Base-by-base conservation (phyloP, 2,329 filamentous ascomycete species). In the Aspergillus japonicus region DNA sequence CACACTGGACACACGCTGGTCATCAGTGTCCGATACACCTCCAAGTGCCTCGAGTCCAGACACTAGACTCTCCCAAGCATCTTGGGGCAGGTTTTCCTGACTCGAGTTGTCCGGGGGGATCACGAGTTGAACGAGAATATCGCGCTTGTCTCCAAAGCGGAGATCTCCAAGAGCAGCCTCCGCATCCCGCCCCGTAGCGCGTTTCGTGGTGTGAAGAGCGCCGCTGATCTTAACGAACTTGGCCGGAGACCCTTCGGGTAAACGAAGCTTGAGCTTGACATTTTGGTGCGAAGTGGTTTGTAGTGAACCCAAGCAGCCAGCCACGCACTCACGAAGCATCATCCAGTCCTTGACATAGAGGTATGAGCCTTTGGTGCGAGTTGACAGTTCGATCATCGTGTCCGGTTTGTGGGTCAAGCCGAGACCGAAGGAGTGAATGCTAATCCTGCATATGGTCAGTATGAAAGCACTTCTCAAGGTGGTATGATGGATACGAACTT, bases 321-420 rank as follows among this genome's bases (percentile, higher is more conserved):
- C 95, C 49, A 97, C 84, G 74, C 95, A 98, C 75, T 99, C 95
- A 29, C 95, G 89, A 39, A 99, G 84, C 94, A 98, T 99, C 94
- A 98, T 98, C 95, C 95, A 99, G 75, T 99, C 95, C 78, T 98
- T 99, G 67, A 99, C 93, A 70, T 98, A 99, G 1, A 92, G 96
- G 72, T 98, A 99, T 1, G 92, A 96, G 4, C 93, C 95, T 79
- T 98, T 99, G 3, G 95, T 99, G 62, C 92, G 86, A 6, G 91
- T 95, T 0, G 95, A 98, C 12, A 99, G 81, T 77, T 98, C 94
- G 64, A 99, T 96, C 92, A 99, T 96, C 0, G 93, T 97, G 73
- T 99, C 95, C 5, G 95, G 95, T 78, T 98, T 98, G 78, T 99
- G 95, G 0, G 94, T 98, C 81, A 97, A 87, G 54, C 95, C 95